phyloP scores from a whole-genome alignment of 2,329 filamentous ascomycete genomes.

The Orbilia oligospora region DNA sequence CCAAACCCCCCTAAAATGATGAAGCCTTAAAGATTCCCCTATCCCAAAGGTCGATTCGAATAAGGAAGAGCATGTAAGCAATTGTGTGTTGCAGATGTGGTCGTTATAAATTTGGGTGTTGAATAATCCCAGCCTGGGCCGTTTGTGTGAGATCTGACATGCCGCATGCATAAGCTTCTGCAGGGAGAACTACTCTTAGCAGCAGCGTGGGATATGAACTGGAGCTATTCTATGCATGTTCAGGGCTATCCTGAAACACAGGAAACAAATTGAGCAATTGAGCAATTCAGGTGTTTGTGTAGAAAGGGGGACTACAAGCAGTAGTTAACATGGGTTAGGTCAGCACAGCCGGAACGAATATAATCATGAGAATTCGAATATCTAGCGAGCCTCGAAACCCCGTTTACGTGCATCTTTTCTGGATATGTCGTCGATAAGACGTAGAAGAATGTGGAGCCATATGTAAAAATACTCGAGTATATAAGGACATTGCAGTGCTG shows the following conservation, averaged over 20 bases:
- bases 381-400: neutral
- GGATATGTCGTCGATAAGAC: neutral
- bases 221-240: neutral
- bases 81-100: slow-evolving; percentile 36
- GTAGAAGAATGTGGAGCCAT: neutral
- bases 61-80: slow-evolving; percentile 17
- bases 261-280: neutral
- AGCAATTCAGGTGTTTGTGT: neutral
- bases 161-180: slow-evolving; percentile 41
- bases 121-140: slow-evolving; percentile 44
- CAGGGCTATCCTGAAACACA: slow-evolving; percentile 8
- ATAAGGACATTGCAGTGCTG: neutral
- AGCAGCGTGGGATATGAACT: slow-evolving; percentile 17
- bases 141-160: slow-evolving; percentile 47
- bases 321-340: neutral
- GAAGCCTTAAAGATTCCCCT: neutral
- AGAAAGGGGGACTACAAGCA: neutral
- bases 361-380: neutral
- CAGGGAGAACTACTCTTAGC: slow-evolving; percentile 44
- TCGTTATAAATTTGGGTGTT: slow-evolving; percentile 44
- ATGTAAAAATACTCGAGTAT: neutral
- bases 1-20: neutral
- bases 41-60: neutral
- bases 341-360: neutral
- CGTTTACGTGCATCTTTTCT: neutral